Percentiles rank a stretch among this genome's conserved stretches.
These are phyloP conservation scores for Tylopilus rubrobrunneus DNA, from an alignment of 768 basidiomycete genomes.

Conservation along the genomic window DNA sequence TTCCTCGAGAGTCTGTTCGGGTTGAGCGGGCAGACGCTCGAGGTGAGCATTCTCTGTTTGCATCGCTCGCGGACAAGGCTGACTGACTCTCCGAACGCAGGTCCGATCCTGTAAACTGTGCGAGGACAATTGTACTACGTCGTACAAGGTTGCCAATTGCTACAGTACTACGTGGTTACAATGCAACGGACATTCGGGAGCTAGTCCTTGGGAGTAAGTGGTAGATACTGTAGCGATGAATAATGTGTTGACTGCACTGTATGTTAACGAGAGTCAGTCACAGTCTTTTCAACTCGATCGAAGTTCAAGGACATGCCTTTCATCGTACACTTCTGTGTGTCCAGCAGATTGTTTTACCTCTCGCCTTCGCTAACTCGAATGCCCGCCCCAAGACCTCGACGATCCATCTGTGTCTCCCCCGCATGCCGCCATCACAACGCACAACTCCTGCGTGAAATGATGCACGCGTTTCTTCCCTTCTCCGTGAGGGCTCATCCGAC, in stretches of 20 bases:
- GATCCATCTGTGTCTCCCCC: slow-evolving; percentile 75
- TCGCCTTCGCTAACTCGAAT: not conserved
- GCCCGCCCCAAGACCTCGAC: slow-evolving; percentile 48
- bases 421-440: slow-evolving; percentile 68
- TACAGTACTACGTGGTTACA: slow-evolving; percentile 91
- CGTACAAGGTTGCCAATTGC: slow-evolving; percentile 93
- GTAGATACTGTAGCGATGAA: too few relatives aligned
- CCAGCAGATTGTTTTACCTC: too few relatives aligned
- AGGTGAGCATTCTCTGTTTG: slow-evolving; percentile 42
- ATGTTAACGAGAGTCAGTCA: too few relatives aligned
- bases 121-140: slow-evolving; percentile 90
- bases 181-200: slow-evolving; percentile 91
- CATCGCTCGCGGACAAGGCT: not conserved
- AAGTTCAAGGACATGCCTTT: too few relatives aligned
- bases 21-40: slow-evolving; percentile 49
- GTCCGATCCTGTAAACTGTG: slow-evolving; percentile 88
- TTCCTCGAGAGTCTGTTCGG: slow-evolving; percentile 87
- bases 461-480: slow-evolving; percentile 80
- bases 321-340: too few relatives aligned
- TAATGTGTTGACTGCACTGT: too few relatives aligned
- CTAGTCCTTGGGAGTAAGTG: slow-evolving; percentile 72
- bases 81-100: slow-evolving; percentile 33
- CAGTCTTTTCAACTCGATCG: too few relatives aligned
- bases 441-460: slow-evolving; percentile 82
- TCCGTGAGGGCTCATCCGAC: slow-evolving; percentile 43